Conservation (phyloP, 75 land plant species). For the Pinus tabuliformis region DNA sequence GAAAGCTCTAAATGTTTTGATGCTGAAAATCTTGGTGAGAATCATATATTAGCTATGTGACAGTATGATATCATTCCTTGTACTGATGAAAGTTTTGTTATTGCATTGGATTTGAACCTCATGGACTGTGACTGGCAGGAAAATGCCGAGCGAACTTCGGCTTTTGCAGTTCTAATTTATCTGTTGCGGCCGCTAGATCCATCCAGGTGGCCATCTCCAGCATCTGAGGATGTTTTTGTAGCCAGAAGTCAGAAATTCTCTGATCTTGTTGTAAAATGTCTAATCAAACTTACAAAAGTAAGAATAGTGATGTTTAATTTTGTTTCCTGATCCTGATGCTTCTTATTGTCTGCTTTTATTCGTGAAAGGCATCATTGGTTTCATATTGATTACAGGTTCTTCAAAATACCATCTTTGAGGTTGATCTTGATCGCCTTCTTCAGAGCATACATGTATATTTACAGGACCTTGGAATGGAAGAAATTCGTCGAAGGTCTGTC, state of each 20-base stretch:
- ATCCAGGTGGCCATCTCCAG: slow-evolving; percentile 75
- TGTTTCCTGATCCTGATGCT: neutral
- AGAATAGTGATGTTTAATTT: neutral
- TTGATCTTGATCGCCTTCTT: slow-evolving; percentile 94
- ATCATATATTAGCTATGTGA: neutral
- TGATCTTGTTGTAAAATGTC: slow-evolving; percentile 95
- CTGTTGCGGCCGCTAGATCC: slow-evolving; percentile 83
- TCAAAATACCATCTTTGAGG: slow-evolving; percentile 82
- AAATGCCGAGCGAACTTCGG: slow-evolving; percentile 96
- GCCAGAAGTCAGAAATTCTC: slow-evolving; percentile 87
- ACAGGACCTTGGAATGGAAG: slow-evolving; percentile 98
- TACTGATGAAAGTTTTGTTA: neutral
- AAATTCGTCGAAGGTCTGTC: slow-evolving; percentile 85
- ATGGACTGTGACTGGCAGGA: slow-evolving; percentile 53
- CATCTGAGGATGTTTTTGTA: slow-evolving; percentile 45
- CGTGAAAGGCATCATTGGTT: neutral
- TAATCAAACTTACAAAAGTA: slow-evolving; percentile 97
- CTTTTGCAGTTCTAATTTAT: slow-evolving; percentile 92
- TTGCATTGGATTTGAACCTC: neutral
- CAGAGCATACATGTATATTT: slow-evolving; percentile 95
- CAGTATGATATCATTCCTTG: neutral
- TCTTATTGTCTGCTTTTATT: neutral
- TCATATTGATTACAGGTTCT: slow-evolving; percentile 63
- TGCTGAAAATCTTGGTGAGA: slow-evolving; percentile 95
- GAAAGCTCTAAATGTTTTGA: slow-evolving; percentile 94